phyloP scores from a whole-genome alignment of 441 rosid genomes.

The Hura crepitans region DNA sequence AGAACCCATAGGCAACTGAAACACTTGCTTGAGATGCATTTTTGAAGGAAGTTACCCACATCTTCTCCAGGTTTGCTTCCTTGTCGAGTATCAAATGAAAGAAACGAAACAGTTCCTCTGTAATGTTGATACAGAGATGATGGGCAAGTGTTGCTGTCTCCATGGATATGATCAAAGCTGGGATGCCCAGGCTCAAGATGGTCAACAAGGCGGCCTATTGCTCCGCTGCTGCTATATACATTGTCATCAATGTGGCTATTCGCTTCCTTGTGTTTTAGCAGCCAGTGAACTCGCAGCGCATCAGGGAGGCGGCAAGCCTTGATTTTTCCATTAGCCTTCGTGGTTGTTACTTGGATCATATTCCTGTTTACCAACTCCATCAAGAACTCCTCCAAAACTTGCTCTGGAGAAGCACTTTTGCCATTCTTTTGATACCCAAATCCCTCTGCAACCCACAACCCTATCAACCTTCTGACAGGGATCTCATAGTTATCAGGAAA shows the following conservation, averaged over 20 bases:
- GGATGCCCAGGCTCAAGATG: constrained; percentile 3
- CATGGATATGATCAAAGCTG: constrained; percentile 22
- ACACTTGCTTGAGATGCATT: constrained; percentile 8
- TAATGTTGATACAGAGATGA: constrained; percentile 8
- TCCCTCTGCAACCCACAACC: constrained; percentile 30
- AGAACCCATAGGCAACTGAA: constrained; percentile 21
- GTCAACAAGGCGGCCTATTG: constrained; percentile 16
- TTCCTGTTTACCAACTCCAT: constrained; percentile 12
- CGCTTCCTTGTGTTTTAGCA: constrained; percentile 15
- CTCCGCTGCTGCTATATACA: not conserved
- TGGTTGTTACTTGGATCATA: constrained; percentile 18
- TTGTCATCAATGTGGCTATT: not conserved
- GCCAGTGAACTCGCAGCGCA: constrained; percentile 18
- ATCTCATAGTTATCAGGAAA: constrained; percentile 18
- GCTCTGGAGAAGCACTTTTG: constrained; percentile 17
- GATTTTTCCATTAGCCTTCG: constrained; percentile 15
- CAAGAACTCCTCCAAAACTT: constrained; percentile 12
- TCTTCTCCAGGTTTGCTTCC: constrained; percentile 24
- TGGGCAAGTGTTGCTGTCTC: not conserved
- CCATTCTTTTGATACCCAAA: constrained; percentile 8
- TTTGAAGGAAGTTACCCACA: constrained; percentile 19
- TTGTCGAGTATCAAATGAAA: constrained; percentile 26
- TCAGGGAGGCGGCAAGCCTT: constrained; percentile 24
- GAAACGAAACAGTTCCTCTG: constrained; percentile 8
- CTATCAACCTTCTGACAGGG: constrained; percentile 28